Conservation (phyloP, 495 filamentous ascomycete genomes). For the Amphirosellinia nigrospora region DNA sequence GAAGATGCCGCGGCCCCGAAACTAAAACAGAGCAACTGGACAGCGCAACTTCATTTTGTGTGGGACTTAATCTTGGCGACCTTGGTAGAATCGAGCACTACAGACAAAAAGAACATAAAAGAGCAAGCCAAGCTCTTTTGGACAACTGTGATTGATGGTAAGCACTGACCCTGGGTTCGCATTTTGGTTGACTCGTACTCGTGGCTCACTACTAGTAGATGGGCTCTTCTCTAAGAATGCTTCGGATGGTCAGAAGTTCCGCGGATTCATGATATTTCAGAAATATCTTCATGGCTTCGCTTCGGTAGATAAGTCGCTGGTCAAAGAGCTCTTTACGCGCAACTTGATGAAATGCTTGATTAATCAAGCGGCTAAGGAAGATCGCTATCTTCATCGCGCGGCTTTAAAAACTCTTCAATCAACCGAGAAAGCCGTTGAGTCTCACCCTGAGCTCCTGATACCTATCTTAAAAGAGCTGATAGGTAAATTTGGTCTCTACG, state of each 20-base stretch:
- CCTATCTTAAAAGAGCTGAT: slow-evolving; percentile 69
- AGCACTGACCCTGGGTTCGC: slow-evolving; percentile 43
- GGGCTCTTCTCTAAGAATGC: slow-evolving; percentile 79
- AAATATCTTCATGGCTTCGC: slow-evolving; percentile 65
- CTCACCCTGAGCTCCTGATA: slow-evolving; percentile 64
- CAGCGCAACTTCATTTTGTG: slow-evolving; percentile 81
- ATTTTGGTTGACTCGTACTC: not conserved
- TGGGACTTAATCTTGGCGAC: slow-evolving; percentile 77
- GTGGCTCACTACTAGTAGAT: slow-evolving; percentile 55
- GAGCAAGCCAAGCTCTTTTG: slow-evolving; percentile 79
- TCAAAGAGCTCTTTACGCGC: slow-evolving; percentile 69
- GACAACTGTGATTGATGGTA: slow-evolving; percentile 86
- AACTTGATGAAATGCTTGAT: slow-evolving; percentile 83
- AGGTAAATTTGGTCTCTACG: slow-evolving; percentile 69
- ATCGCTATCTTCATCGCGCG: slow-evolving; percentile 82
- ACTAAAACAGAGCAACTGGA: slow-evolving; percentile 67
- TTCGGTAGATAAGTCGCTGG: slow-evolving; percentile 32
- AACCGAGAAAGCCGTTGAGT: slow-evolving; percentile 69
- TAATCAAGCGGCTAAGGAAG: slow-evolving; percentile 83
- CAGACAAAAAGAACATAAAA: slow-evolving; percentile 38
- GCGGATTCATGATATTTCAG: slow-evolving; percentile 85
- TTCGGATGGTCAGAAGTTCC: slow-evolving; percentile 86
- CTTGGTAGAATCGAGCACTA: slow-evolving; percentile 48
- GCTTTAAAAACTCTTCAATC: slow-evolving; percentile 74
- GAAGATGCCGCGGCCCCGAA: slow-evolving; percentile 51